phyloP scores from a whole-genome alignment of 148 eudicot species.

The Limonium bicolor region DNA sequence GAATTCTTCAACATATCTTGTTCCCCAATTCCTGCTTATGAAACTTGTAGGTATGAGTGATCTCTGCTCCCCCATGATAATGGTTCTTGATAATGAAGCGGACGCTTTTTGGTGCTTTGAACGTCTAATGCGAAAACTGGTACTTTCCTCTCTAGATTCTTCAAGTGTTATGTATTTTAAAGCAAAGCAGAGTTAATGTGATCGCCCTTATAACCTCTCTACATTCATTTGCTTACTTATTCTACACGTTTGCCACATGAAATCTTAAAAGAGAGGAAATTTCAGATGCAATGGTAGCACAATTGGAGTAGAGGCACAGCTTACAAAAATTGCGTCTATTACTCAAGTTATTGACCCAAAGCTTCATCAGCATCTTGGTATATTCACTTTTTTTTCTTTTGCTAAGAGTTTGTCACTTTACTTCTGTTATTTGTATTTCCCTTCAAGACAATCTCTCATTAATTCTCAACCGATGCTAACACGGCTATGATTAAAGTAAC shows the following conservation, averaged over 20 bases:
- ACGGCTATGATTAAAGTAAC: too few relatives aligned
- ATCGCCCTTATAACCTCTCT: background rate
- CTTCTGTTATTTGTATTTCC: too few relatives aligned
- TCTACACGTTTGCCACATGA: slow-evolving; percentile 14
- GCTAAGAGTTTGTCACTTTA: background rate
- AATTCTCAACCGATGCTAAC: too few relatives aligned
- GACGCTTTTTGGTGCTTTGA: slow-evolving; percentile 99
- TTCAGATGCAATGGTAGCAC: slow-evolving; percentile 85
- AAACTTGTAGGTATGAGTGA: slow-evolving; percentile 81
- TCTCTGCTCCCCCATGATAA: slow-evolving; percentile 95
- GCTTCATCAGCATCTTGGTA: slow-evolving; percentile 97
- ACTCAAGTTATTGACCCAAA: slow-evolving; percentile 94
- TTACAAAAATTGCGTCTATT: slow-evolving; percentile 62
- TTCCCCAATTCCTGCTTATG: slow-evolving; percentile 5
- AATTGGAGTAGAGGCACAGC: slow-evolving; percentile 90
- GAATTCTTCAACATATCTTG: background rate
- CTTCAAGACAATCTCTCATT: too few relatives aligned
- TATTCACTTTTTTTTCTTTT: background rate
- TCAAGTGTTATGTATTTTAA: background rate
- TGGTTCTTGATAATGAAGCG: slow-evolving; percentile 85
- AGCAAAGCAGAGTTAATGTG: background rate
- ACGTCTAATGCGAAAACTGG: slow-evolving; percentile 93
- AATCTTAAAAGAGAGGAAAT: slow-evolving; percentile 74
- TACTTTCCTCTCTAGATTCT: slow-evolving; percentile 11
- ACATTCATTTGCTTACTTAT: slow-evolving; percentile 11